phyloP scores from a whole-genome alignment of 73 alveolate species.

The Urostyla sp. region DNA sequence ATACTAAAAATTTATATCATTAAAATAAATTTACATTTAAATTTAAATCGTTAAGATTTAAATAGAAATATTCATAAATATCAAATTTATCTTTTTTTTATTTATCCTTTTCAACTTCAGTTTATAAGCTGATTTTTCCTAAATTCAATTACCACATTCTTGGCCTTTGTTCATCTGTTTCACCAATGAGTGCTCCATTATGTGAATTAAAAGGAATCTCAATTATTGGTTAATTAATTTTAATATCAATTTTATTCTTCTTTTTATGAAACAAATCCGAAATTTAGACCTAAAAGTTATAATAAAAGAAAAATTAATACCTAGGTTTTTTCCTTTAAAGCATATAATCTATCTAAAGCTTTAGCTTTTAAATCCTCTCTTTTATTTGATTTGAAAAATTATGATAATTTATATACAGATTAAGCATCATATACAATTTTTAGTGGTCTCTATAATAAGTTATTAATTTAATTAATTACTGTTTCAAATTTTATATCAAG shows the following conservation, averaged over 20 bases:
- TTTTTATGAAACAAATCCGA: slow-evolving; percentile 23
- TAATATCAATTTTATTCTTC: background rate
- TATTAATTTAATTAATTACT: slow-evolving; percentile 2
- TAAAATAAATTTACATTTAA: no score
- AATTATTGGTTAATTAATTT: slow-evolving; percentile 27
- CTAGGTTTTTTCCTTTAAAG: slow-evolving; percentile 22
- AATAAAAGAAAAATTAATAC: background rate
- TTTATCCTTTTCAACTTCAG: background rate
- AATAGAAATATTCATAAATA: slow-evolving; percentile 36
- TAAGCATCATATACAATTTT: slow-evolving; percentile 22
- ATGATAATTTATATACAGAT: background rate
- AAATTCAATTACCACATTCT: slow-evolving; percentile 32
- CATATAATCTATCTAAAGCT: slow-evolving; percentile 21
- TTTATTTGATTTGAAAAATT: slow-evolving; percentile 37
- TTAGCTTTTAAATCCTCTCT: slow-evolving; percentile 41
- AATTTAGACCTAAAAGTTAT: slow-evolving; percentile 10
- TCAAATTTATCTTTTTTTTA: background rate
- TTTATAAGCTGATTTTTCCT: slow-evolving; percentile 30
- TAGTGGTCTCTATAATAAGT: slow-evolving; percentile 14
- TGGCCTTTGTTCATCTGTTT: slow-evolving; percentile 13
- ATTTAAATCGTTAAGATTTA: background rate
- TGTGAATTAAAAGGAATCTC: slow-evolving; percentile 49
- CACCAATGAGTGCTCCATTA: slow-evolving; percentile 38
- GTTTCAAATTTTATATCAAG: slow-evolving; percentile 39
- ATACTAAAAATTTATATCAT: slow-evolving; percentile 22